A percentile compares a stretch with the other conserved stretches of the same genome.
These are phyloP conservation scores for Cladosporium austrohemisphaericum DNA, from an alignment of 2,329 filamentous ascomycete species.

Conservation along the genomic window DNA sequence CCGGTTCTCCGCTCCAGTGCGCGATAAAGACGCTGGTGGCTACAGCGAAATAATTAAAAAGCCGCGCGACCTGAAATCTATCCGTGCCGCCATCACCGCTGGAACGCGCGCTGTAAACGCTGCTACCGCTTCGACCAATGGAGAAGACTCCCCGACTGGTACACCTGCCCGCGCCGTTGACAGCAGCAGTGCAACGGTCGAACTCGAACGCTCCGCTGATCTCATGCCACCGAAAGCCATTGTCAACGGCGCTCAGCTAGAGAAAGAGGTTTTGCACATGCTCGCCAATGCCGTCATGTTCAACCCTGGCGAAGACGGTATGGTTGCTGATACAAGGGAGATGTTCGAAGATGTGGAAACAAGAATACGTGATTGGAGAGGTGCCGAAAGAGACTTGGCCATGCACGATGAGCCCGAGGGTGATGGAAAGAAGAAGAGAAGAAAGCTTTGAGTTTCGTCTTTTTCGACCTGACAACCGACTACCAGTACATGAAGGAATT, in stretches of 20 bases:
- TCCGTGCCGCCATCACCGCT: constrained; percentile 46
- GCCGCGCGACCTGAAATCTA: constrained; percentile 50
- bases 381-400: constrained; percentile 53
- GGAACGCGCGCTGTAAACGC: constrained; percentile 57
- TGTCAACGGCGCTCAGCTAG: constrained; percentile 87
- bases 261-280: constrained; percentile 92
- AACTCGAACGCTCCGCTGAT: constrained; percentile 69
- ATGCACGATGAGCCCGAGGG: constrained; percentile 22
- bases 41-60: constrained; percentile 52
- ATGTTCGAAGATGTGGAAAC: constrained; percentile 89
- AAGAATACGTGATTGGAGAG: constrained; percentile 70
- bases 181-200: constrained; percentile 39
- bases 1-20: constrained; percentile 48
- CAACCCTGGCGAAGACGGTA: constrained; percentile 84
- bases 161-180: constrained; percentile 8
- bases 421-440: constrained; percentile 24
- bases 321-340: constrained; percentile 80
- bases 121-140: constrained; percentile 21
- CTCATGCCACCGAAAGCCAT: constrained; percentile 82
- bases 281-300: constrained; percentile 99
- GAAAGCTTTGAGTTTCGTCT: constrained; percentile 16
- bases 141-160: constrained; percentile 14
- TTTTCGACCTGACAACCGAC: too few species aligned
- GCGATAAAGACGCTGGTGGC: constrained; percentile 48
- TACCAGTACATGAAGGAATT: too few species aligned